Base-by-base conservation (phyloP, 106 monocot species). In the Dendrobium officinale region DNA sequence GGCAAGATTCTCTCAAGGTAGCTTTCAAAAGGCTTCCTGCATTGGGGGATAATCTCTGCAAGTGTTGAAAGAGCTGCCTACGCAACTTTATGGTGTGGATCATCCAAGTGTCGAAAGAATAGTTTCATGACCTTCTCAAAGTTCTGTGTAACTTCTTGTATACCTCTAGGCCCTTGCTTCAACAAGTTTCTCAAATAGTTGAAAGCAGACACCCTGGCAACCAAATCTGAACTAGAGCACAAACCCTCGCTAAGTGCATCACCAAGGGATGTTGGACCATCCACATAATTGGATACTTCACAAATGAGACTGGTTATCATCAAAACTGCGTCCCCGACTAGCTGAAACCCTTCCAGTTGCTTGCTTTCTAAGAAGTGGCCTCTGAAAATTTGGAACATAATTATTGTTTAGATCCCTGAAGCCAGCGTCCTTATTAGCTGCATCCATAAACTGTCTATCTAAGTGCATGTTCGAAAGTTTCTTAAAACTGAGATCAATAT, bases 81-180 rank as follows among this genome's bases (percentile, higher is more conserved):
- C 76, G 99, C 99, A 90, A 99, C 99, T 90, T 99, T 99, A 74
- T 99, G 99, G 81, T 99, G 99, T 78, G 95, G 99, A 89, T 99
- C 99, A 87, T 95, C 93, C 82, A 99, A 86, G 75, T 99, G 87
- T 79, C 91, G 89, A 67, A 99, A 99, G 85, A 99, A 99, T 31
- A 99, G 75, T 58, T 99, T 99, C 99, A 99, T 99, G 45, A 99
- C 93, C 87, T 99, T 99, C 82, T 99, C 99, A 88, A 99, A 93
- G 74, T 80, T 95, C 77, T 99, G 99, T 6, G 86, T 90, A 48
- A 95, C 89, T 85, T 99, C 99, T 81, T 91, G 91, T 83, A 99
- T 79, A 74, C 95, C 95, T 78, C 80, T 99, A 42, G 86, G 85
- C 2, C 99, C 99, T 87, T 95, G 99, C 56, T 91, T 88, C 74